Base-by-base conservation (phyloP, 306 rosid genomes). In the cucumber (Cucumis sativus) region DNA sequence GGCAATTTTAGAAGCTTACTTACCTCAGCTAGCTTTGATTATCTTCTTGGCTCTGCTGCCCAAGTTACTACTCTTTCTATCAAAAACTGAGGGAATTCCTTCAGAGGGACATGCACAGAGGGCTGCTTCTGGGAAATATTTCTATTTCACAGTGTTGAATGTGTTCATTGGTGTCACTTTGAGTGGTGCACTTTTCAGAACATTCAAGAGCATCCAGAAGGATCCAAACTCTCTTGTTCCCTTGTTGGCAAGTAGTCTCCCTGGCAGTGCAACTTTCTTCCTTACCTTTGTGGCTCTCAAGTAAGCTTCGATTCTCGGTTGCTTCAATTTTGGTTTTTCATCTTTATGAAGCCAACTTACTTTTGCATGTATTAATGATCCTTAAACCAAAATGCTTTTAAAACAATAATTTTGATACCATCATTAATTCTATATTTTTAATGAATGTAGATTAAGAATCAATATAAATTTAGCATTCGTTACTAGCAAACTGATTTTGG, bases 71-170 rank as follows among this genome's bases (percentile, higher is more conserved):
- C 35, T 83, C 78, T 87, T 82, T 81, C 84, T 96, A 54, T 96
- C 99, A 10, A 91, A 87, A 83, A 52, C 86, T 0, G 99, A 96
- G 81, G 98, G 97, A 75, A 92, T 96, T 74, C 90, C 98, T 59
- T 85, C 93, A 5, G 76, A 77, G 83, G 88, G 98, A 84, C 98
- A 96, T 61, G 93, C 86, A 21, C 8, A 86, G 55, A 87, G 97
- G 75, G 98, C 98, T 82, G 88, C 99, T 77, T 86, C 98, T 39
- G 99, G 99, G 76, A 96, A 96, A 78, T 96, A 96, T 71, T 96
- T 83, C 77, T 96, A 96, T 81, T 96, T 96, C 86, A 61, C 72
- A 0, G 90, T 88, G 83, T 83, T 96, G 77, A 96, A 96, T 77
- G 96, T 92, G 65, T 96, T 96, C 82, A 77, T 96, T 75, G 98